Conservation (phyloP, 495 filamentous ascomycete species). For the Pyronema omphalodes region DNA sequence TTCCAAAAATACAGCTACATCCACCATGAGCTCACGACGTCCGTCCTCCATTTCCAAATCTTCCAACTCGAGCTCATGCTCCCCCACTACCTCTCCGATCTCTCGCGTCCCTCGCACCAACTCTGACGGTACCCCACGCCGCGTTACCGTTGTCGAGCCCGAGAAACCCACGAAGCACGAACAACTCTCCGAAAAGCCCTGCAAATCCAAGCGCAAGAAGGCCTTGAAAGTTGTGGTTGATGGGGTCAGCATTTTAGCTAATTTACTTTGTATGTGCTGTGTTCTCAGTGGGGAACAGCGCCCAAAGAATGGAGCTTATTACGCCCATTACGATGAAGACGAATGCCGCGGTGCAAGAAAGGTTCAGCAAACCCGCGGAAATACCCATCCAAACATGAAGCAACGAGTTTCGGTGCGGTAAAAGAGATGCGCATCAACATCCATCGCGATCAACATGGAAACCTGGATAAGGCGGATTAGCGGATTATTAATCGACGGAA, state of each 20-base stretch:
- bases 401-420: no score
- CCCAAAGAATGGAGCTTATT: neutral
- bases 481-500: no score
- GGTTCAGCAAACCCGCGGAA: no score
- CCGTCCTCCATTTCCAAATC: neutral
- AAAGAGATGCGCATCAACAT: no score
- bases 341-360: no score
- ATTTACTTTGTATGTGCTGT: constrained; percentile 1
- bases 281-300: neutral
- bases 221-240: neutral
- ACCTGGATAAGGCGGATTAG: no score
- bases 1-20: neutral
- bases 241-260: neutral
- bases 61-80: neutral
- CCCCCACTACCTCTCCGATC: neutral
- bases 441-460: no score
- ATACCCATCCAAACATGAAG: no score
- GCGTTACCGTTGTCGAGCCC: neutral
- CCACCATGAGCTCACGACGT: constrained; percentile 1
- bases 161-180: neutral
- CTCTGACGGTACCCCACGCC: neutral
- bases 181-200: neutral
- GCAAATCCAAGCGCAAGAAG: neutral
- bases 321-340: neutral
- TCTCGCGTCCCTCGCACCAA: neutral